phyloP scores from a whole-genome alignment of 768 basidiomycete species.

The Dacryopinax primogenitus region DNA sequence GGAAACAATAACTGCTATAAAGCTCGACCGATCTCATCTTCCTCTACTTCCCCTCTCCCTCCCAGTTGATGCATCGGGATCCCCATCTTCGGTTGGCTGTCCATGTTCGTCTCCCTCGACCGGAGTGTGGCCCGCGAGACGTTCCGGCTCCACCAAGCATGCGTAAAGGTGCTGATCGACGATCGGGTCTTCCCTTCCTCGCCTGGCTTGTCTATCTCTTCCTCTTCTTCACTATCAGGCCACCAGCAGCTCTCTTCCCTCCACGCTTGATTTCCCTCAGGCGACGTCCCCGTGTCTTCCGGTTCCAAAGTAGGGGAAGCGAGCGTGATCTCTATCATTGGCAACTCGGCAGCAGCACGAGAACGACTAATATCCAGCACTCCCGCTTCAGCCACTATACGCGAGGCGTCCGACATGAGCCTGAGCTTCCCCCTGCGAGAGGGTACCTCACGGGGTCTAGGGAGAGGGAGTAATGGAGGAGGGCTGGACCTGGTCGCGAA shows the following conservation, averaged over 20 bases:
- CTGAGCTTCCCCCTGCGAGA: too few relatives aligned
- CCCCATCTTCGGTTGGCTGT: neutral
- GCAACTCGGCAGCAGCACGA: too few relatives aligned
- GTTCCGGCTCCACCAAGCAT: neutral
- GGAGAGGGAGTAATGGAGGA: neutral
- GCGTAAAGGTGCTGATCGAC: neutral
- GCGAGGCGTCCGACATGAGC: too few relatives aligned
- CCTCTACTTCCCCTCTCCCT: neutral
- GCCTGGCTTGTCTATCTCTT: neutral
- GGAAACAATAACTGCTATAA: neutral
- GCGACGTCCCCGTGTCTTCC: too few relatives aligned
- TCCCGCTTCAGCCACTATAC: too few relatives aligned
- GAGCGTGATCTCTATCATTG: too few relatives aligned
- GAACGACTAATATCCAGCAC: too few relatives aligned
- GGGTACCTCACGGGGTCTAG: neutral
- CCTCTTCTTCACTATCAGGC: neutral
- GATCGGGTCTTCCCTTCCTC: neutral
- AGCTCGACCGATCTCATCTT: neutral
- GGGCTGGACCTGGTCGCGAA: neutral
- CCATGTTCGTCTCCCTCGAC: too few relatives aligned
- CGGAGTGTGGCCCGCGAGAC: neutral
- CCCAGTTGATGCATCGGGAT: neutral
- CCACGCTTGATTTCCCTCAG: too few relatives aligned
- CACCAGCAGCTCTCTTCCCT: neutral
- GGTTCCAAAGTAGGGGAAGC: too few relatives aligned